Conservation (phyloP, 495 filamentous ascomycete species). For the Penicillium argentinense region DNA sequence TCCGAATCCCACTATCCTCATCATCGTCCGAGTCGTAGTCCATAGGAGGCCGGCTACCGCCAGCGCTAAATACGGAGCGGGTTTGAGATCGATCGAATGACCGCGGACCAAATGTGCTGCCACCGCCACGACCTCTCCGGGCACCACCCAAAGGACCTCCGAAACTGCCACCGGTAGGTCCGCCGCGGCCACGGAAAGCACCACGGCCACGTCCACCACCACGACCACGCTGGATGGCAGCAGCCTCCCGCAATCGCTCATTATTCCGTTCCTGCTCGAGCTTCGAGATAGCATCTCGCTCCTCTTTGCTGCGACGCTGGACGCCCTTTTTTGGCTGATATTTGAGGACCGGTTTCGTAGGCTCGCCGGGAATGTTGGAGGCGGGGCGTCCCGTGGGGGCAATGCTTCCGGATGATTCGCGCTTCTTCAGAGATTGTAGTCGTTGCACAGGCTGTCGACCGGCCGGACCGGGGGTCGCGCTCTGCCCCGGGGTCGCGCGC, state of each 20-base stretch:
- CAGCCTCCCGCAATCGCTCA: slow-evolving; percentile 45
- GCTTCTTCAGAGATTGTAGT: slow-evolving; percentile 45
- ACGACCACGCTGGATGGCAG: slow-evolving; percentile 41
- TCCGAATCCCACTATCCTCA: slow-evolving; percentile 34
- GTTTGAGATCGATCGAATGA: slow-evolving; percentile 14
- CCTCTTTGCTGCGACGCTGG: slow-evolving; percentile 51
- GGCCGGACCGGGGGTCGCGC: slow-evolving; percentile 17
- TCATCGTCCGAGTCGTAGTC: slow-evolving; percentile 46
- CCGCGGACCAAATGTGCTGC: slow-evolving; percentile 23
- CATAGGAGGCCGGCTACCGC: slow-evolving; percentile 7
- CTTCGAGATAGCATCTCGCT: slow-evolving; percentile 50
- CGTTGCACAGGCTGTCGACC: slow-evolving; percentile 41
- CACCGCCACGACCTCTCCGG: slow-evolving; percentile 26
- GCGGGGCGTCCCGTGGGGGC: slow-evolving; percentile 22
- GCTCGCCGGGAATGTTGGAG: slow-evolving; percentile 25
- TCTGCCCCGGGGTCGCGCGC: slow-evolving; percentile 6
- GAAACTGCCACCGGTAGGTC: slow-evolving; percentile 27
- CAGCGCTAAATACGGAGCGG: slow-evolving; percentile 28
- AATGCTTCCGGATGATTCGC: slow-evolving; percentile 40
- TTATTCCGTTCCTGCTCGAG: slow-evolving; percentile 47
- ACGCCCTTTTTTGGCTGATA: slow-evolving; percentile 47
- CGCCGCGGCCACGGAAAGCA: slow-evolving; percentile 35
- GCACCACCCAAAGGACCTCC: slow-evolving; percentile 36
- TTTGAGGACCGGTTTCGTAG: slow-evolving; percentile 44
- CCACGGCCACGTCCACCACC: slow-evolving; percentile 27